Evolutionary conservation across 306 rosid species (phyloP).

Genomic region (Vicia sativa): DNA sequence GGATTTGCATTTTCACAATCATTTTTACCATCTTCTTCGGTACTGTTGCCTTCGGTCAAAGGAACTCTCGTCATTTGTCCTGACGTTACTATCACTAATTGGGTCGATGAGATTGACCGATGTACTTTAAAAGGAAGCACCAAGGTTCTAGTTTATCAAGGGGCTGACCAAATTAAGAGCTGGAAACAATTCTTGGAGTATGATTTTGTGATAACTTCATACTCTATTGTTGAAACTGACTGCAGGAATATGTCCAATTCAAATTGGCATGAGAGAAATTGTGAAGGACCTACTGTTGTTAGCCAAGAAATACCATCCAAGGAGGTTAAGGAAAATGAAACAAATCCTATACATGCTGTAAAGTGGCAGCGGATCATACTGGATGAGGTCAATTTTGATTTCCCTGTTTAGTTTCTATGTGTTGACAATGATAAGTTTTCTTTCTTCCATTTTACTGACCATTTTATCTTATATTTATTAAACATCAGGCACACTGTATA

Average conservation of each 20-base stretch:
- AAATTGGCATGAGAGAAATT: no score
- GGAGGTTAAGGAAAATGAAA: conserved; percentile 57
- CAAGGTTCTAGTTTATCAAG: conserved; percentile 82
- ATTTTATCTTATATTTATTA: no score
- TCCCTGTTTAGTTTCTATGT: conserved; percentile 20
- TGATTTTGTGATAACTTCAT: conserved; percentile 88
- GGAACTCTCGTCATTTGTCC: conserved; percentile 92
- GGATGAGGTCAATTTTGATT: conserved; percentile 72
- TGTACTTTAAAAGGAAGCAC: conserved; percentile 78
- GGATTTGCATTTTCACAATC: conserved; percentile 21
- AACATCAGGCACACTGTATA: conserved; percentile 72
- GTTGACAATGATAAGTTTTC: no score
- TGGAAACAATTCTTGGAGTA: conserved; percentile 48
- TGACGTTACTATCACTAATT: conserved; percentile 82
- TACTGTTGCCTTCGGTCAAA: conserved; percentile 40
- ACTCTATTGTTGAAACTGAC: conserved; percentile 79
- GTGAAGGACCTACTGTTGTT: conserved; percentile 61
- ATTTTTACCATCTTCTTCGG: no score
- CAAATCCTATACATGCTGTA: conserved; percentile 56
- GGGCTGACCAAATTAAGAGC: conserved; percentile 64
- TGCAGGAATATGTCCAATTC: conserved; percentile 49
- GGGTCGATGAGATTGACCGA: conserved; percentile 77
- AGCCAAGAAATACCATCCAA: conserved; percentile 79
- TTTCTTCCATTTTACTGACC: no score
- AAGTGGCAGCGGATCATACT: conserved; percentile 84